Conservation (phyloP, 768 basidiomycete genomes). For the Hypholoma sublateritium region DNA sequence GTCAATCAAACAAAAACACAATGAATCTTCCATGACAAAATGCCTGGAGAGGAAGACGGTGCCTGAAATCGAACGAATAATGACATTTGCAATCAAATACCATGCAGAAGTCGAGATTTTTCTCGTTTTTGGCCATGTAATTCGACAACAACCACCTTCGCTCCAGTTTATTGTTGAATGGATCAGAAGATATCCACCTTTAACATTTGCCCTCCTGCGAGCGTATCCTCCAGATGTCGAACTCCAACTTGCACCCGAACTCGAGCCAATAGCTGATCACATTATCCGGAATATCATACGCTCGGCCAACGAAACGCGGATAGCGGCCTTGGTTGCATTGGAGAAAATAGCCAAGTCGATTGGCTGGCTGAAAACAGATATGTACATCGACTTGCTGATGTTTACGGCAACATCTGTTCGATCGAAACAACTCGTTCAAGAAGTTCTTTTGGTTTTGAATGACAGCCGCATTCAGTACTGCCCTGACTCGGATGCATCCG, state of each 20-base stretch:
- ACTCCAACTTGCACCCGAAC: conserved; percentile 26
- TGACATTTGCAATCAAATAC: conserved; percentile 44
- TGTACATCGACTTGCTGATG: conserved; percentile 56
- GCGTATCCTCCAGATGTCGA: conserved; percentile 43
- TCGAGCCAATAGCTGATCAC: conserved; percentile 25
- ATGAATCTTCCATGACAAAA: conserved; percentile 23
- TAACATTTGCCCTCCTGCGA: conserved; percentile 56
- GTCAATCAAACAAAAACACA: conserved; percentile 22
- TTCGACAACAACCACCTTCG: conserved; percentile 30
- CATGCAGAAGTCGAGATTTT: conserved; percentile 57
- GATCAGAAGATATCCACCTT: conserved; percentile 50
- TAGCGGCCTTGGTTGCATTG: conserved; percentile 57
- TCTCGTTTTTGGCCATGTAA: conserved; percentile 43
- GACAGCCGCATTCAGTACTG: conserved; percentile 28
- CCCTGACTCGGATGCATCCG: conserved; percentile 15
- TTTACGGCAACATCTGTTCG: conserved; percentile 52
- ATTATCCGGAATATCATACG: conserved; percentile 51
- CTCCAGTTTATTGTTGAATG: conserved; percentile 31
- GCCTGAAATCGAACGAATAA: conserved; percentile 32
- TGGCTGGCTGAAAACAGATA: conserved; percentile 32
- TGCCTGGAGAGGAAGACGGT: conserved; percentile 23
- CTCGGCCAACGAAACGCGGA: conserved; percentile 52
- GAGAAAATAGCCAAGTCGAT: conserved; percentile 54
- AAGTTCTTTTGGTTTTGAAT: conserved; percentile 59
- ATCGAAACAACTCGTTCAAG: conserved; percentile 51